phyloP scores from a whole-genome alignment of 164 flowering plant genomes.

The Akebia trifoliata region DNA sequence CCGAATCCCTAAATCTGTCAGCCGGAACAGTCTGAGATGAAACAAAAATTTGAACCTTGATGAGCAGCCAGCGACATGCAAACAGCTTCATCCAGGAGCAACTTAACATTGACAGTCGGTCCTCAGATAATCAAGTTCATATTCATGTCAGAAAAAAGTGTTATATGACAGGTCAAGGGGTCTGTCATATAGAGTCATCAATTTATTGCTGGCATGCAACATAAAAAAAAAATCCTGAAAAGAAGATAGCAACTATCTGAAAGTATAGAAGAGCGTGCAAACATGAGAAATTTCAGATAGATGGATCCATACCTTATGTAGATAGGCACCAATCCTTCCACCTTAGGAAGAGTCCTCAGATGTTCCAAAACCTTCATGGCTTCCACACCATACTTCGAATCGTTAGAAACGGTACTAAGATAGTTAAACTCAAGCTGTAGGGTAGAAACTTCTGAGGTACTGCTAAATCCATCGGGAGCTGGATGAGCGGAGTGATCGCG shows the following conservation, averaged over 20 bases:
- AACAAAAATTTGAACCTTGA: too few relatives aligned
- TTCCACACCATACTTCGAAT: slow-evolving; percentile 65
- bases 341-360: slow-evolving; percentile 73
- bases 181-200: not conserved
- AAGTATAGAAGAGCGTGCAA: not conserved
- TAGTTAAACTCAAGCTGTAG: slow-evolving; percentile 95
- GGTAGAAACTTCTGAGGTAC: slow-evolving; percentile 91
- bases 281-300: slow-evolving; percentile 4
- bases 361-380: slow-evolving; percentile 95
- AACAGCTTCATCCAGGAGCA: not conserved
- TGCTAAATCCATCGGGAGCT: slow-evolving; percentile 89
- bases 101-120: not conserved
- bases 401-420: slow-evolving; percentile 75
- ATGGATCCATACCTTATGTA: slow-evolving; percentile 65
- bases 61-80: not conserved
- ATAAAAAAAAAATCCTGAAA: not conserved
- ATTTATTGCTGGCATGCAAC: not conserved
- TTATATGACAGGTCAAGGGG: not conserved
- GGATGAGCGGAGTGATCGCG: slow-evolving; percentile 72
- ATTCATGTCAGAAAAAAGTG: not conserved
- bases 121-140: not conserved
- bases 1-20: too few relatives aligned
- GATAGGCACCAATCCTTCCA: slow-evolving; percentile 94
- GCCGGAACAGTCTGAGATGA: too few relatives aligned
- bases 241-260: not conserved